These are phyloP conservation scores for Nephromyces sp. DNA, from an alignment of 169 alveolate species.

Conservation along the genomic window DNA sequence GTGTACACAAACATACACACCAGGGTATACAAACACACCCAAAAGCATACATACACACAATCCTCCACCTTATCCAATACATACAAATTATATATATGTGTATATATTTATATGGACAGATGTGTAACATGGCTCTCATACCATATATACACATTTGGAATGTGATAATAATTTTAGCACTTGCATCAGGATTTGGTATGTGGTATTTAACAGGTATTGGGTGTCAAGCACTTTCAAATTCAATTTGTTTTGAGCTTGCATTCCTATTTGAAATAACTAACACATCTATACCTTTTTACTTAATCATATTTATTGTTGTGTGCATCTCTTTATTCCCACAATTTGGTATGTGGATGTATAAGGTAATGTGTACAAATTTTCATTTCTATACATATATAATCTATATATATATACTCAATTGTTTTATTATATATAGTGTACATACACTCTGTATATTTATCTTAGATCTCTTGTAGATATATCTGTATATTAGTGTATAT, in stretches of 20 bases:
- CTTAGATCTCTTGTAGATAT: no score
- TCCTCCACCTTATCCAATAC: no score
- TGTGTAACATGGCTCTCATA: slow-evolving; percentile 22
- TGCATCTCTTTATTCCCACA: slow-evolving; percentile 18
- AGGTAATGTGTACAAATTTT: slow-evolving; percentile 5
- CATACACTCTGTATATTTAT: no score
- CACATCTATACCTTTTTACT: slow-evolving; percentile 3
- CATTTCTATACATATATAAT: background rate
- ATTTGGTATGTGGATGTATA: slow-evolving; percentile 12
- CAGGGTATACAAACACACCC: no score
- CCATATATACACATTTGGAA: slow-evolving; percentile 40
- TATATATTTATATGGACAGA: slow-evolving; percentile 16
- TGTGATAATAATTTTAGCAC: slow-evolving; percentile 26
- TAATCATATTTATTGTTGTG: slow-evolving; percentile 11
- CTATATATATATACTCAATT: no score
- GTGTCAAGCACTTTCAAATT: slow-evolving; percentile 16
- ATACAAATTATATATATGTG: no score
- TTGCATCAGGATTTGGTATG: slow-evolving; percentile 10
- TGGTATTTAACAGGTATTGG: slow-evolving; percentile 13
- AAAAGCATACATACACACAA: no score
- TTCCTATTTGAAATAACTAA: slow-evolving; percentile 15
- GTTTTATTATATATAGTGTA: no score
- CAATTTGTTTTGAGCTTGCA: slow-evolving; percentile 13
- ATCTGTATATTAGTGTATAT: no score
- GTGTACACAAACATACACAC: no score